Evolutionary conservation across 371 early-diverging fungal genomes (phyloP).

Genomic region (Mucor plumbeus): DNA sequence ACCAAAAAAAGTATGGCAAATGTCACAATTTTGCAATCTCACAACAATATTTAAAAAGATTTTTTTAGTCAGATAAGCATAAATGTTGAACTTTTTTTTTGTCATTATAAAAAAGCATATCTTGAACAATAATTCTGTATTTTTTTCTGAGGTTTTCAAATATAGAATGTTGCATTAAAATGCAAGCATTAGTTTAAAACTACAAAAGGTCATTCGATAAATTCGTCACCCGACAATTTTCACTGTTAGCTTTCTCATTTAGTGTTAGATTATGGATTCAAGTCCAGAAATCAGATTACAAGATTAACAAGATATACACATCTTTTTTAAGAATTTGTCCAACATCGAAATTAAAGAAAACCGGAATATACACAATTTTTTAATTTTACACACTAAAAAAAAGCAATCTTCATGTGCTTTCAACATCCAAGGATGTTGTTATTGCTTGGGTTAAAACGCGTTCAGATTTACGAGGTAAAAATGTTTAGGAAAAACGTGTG

Average conservation of each 20-base stretch:
- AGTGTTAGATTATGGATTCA: neutral
- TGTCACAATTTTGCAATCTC: neutral
- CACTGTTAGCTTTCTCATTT: no score
- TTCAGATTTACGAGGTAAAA: constrained; percentile 10
- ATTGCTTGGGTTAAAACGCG: neutral
- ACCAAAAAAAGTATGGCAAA: neutral
- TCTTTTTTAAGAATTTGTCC: neutral
- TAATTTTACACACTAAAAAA: neutral
- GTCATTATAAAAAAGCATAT: no score
- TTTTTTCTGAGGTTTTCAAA: no score
- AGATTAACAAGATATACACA: neutral
- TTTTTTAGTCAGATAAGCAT: neutral
- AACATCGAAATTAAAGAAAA: neutral
- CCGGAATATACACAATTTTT: neutral
- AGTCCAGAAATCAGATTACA: constrained; percentile 2
- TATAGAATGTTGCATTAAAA: neutral
- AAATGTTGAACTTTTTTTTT: no score
- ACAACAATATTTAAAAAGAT: neutral
- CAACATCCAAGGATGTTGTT: neutral
- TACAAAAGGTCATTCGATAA: neutral
- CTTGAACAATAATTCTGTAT: no score
- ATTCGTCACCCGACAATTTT: neutral
- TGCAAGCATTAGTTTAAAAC: neutral
- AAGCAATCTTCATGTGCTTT: neutral
- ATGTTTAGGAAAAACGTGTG: constrained; percentile 22